Conservation (phyloP, 805 yeast species). For the Ogataea corticis region DNA sequence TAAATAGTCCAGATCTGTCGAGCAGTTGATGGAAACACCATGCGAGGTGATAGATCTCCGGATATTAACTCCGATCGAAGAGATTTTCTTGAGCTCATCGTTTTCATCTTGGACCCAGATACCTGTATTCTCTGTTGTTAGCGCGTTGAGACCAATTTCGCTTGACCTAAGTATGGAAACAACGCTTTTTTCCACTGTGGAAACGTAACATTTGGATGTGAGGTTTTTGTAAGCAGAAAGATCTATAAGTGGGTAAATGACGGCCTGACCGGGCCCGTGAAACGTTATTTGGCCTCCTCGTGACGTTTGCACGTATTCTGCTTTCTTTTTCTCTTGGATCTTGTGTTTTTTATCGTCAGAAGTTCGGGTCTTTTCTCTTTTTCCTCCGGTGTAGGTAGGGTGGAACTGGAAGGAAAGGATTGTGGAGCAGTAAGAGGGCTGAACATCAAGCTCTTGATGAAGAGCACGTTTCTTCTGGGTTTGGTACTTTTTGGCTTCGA, state of each 20-base stretch:
- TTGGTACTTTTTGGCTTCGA: conserved; percentile 48
- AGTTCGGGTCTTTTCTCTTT: conserved; percentile 64
- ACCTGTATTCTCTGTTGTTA: conserved; percentile 73
- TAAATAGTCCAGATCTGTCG: conserved; percentile 70
- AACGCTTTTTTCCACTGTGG: conserved; percentile 45
- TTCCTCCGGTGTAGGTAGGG: conserved; percentile 90
- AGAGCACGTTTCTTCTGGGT: too few species aligned
- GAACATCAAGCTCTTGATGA: too few species aligned
- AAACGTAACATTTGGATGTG: conserved; percentile 52
- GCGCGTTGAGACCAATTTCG: conserved; percentile 41
- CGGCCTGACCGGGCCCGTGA: conserved; percentile 96
- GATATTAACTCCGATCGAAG: conserved; percentile 87
- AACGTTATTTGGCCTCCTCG: conserved; percentile 97
- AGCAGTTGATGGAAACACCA: conserved; percentile 81
- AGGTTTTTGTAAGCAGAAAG: conserved; percentile 56
- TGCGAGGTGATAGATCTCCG: conserved; percentile 84
- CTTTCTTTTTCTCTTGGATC: conserved; percentile 39
- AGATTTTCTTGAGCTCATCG: conserved; percentile 54
- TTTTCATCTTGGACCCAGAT: conserved; percentile 61
- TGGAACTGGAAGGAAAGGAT: conserved; percentile 81
- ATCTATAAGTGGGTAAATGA: conserved; percentile 78
- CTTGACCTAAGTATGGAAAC: conserved; percentile 22
- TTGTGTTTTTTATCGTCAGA: conserved; percentile 24
- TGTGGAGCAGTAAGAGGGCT: conserved; percentile 48
- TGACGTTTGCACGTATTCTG: conserved; percentile 71